A percentile compares a stretch with the other conserved stretches of the same genome.
These are phyloP conservation scores for Thielaviopsis ethacetica DNA, from an alignment of 2,329 filamentous ascomycete species.

Conservation along the genomic window DNA sequence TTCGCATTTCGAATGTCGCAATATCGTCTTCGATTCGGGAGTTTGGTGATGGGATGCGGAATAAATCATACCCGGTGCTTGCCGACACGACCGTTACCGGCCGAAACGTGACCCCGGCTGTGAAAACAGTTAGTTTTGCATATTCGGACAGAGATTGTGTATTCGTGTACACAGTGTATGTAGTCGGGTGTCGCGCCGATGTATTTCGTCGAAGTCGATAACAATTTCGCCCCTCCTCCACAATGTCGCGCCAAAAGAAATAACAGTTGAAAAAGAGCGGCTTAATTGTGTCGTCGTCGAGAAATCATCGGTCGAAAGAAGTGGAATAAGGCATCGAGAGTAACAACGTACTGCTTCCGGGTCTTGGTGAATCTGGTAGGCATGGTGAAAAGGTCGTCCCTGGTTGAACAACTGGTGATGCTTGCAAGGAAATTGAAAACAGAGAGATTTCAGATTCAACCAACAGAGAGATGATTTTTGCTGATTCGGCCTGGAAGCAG, in stretches of 20 bases:
- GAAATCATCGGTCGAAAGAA: slow-evolving; percentile 2
- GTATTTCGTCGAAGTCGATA: slow-evolving; percentile 2
- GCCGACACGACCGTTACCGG: slow-evolving; percentile 95
- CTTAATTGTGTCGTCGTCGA: slow-evolving; percentile 11
- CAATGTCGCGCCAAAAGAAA: slow-evolving; percentile 1
- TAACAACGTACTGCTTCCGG: slow-evolving; percentile 54
- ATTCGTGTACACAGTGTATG: background rate
- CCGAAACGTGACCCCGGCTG: slow-evolving; percentile 93
- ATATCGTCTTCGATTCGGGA: background rate
- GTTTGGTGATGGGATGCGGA: background rate
- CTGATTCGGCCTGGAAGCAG: slow-evolving; percentile 5
- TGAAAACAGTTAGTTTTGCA: slow-evolving; percentile 19
- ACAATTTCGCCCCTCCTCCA: slow-evolving; percentile 7
- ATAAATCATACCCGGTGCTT: slow-evolving; percentile 54
- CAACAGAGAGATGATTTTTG: slow-evolving; percentile 11
- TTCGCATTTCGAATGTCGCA: background rate
- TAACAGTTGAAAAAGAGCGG: slow-evolving; percentile 1
- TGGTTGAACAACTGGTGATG: slow-evolving; percentile 16
- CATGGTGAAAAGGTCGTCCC: slow-evolving; percentile 33
- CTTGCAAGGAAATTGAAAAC: slow-evolving; percentile 11
- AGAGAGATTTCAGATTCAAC: slow-evolving; percentile 11
- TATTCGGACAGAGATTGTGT: slow-evolving; percentile 2
- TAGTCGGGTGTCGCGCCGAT: background rate
- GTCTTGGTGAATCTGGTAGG: slow-evolving; percentile 62
- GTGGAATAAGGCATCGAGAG: slow-evolving; percentile 13